Evolutionary conservation across 1,284 basidiomycete species (phyloP).

Genomic region (Ganoderma lingzhi): DNA sequence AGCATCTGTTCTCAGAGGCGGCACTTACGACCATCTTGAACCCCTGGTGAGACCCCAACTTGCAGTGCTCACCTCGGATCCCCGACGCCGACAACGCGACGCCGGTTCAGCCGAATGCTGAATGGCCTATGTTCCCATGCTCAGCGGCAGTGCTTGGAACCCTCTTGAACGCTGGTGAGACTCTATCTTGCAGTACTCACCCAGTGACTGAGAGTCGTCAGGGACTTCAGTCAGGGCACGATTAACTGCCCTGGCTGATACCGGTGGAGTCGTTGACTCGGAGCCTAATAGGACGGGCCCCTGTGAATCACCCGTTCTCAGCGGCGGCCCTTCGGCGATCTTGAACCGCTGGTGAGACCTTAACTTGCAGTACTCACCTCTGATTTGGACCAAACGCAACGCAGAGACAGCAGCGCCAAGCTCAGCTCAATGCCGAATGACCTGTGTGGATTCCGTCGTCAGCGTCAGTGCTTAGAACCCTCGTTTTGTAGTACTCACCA

Average conservation of each 20-base stretch:
- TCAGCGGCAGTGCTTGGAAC: constrained; percentile 1
- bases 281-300: too few species aligned
- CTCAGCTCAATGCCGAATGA: neutral
- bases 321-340: neutral
- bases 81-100: neutral
- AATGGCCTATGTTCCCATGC: neutral
- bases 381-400: neutral
- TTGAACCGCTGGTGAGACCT: constrained; percentile 1
- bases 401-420: neutral
- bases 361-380: too few species aligned
- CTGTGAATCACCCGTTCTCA: neutral
- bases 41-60: neutral
- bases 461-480: too few species aligned
- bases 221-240: too few species aligned
- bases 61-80: constrained; percentile 1
- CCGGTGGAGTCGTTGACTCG: too few species aligned
- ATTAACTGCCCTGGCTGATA: too few species aligned
- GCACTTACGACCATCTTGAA: neutral
- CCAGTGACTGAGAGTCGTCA: neutral
- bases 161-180: constrained; percentile 6
- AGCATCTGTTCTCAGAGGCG: constrained; percentile 2
- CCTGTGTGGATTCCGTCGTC: neutral
- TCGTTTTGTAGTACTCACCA: too few species aligned
- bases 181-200: constrained; percentile 1
- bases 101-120: neutral